Conservation (phyloP, 192 early-diverging fungal species). For the Funneliformis mosseae region DNA sequence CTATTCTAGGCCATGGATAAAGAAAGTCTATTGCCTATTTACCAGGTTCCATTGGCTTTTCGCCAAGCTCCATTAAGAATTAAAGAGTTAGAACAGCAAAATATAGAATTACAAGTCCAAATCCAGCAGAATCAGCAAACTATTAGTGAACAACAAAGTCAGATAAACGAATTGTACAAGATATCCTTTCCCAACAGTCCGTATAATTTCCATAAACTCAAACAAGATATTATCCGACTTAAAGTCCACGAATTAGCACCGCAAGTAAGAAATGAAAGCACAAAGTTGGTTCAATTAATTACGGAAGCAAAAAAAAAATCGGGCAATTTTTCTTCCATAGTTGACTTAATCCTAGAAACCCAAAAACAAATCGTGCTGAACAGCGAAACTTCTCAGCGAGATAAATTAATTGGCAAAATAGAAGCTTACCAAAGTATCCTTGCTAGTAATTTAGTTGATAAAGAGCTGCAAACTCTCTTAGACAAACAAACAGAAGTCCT, state of each 20-base stretch:
- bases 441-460: neutral
- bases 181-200: neutral
- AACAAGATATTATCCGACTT: neutral
- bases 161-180: neutral
- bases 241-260: slow-evolving; percentile 23
- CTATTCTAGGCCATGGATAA: too few relatives aligned
- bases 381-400: neutral
- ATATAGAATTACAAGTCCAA: too few relatives aligned
- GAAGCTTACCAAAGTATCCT: neutral
- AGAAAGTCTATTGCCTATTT: too few relatives aligned
- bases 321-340: neutral
- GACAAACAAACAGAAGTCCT: neutral
- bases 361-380: neutral
- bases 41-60: too few relatives aligned
- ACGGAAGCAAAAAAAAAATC: neutral
- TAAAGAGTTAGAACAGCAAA: too few relatives aligned
- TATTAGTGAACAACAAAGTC: neutral
- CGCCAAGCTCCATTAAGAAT: too few relatives aligned
- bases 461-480: slow-evolving; percentile 1
- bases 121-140: too few relatives aligned
- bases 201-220: neutral
- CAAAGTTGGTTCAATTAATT: neutral
- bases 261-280: neutral
- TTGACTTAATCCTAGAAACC: slow-evolving; percentile 3
- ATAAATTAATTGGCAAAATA: neutral